Percentiles rank a stretch among this genome's conserved stretches.
Evolutionary conservation across 139 green algal species (phyloP).

Genomic region (Picochlorum sp.): DNA sequence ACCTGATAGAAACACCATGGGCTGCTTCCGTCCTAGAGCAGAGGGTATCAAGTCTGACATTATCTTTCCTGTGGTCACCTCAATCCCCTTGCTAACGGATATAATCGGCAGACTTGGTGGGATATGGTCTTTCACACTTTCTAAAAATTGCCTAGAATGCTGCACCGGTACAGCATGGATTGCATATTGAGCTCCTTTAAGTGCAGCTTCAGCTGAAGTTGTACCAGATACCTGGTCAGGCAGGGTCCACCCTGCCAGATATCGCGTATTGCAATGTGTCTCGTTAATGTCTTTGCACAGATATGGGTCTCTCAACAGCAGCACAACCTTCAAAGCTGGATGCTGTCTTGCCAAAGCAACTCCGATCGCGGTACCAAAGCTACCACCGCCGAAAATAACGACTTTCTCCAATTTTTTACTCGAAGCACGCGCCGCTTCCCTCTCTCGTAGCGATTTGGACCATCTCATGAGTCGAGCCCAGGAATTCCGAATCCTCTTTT

Average conservation of each 20-base stretch:
- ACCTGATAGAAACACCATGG: slow-evolving; percentile 76
- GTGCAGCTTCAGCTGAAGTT: slow-evolving; percentile 53
- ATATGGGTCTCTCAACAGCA: slow-evolving; percentile 73
- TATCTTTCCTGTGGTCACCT: slow-evolving; percentile 70
- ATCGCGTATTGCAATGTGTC: slow-evolving; percentile 72
- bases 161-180: slow-evolving; percentile 95
- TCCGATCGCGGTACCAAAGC: slow-evolving; percentile 94
- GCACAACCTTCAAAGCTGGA: slow-evolving; percentile 39
- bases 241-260: slow-evolving; percentile 65
- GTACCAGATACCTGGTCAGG: slow-evolving; percentile 79
- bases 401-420: slow-evolving; percentile 57
- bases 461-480: slow-evolving; percentile 83
- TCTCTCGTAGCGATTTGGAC: slow-evolving; percentile 25
- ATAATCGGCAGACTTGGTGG: slow-evolving; percentile 76
- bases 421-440: background rate
- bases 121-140: slow-evolving; percentile 60
- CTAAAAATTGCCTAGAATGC: slow-evolving; percentile 68
- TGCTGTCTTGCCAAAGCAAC: slow-evolving; percentile 74
- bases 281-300: slow-evolving; percentile 81
- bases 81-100: slow-evolving; percentile 86
- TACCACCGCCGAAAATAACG: slow-evolving; percentile 89
- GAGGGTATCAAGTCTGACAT: slow-evolving; percentile 89
- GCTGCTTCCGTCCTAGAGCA: slow-evolving; percentile 75
- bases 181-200: slow-evolving; percentile 65
- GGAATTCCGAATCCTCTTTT: slow-evolving; percentile 55